These are phyloP conservation scores for Barbarea vulgaris DNA, from an alignment of 345 rosid genomes.

Conservation along the genomic window DNA sequence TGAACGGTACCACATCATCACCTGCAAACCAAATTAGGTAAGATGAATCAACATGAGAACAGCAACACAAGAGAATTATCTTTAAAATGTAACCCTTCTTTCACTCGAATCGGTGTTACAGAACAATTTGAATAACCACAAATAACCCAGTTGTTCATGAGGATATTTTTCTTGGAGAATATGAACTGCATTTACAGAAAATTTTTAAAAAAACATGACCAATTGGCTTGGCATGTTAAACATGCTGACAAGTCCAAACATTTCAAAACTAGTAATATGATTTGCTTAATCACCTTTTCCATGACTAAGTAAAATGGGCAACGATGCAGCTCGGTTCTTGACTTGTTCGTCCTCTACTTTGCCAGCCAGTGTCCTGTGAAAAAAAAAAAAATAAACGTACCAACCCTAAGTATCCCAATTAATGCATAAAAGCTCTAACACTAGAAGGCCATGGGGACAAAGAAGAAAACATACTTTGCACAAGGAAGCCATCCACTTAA, in stretches of 20 bases:
- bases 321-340: conserved; percentile 65
- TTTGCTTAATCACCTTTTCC: conserved; percentile 63
- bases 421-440: not conserved
- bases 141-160: not conserved
- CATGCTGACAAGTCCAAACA: conserved; percentile 1
- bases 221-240: not conserved
- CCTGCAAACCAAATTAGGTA: conserved; percentile 44
- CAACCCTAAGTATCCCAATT: not conserved
- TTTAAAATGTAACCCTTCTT: not conserved
- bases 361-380: conserved; percentile 59
- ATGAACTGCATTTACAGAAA: not conserved
- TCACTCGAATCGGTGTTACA: not conserved
- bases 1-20: conserved; percentile 88
- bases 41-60: conserved; percentile 12
- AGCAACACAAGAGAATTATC: not conserved
- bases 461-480: conserved; percentile 61
- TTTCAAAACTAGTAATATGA: not conserved
- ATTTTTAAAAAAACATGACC: no score
- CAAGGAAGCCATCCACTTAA: conserved; percentile 99
- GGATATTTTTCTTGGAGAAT: not conserved
- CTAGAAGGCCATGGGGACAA: not conserved
- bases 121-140: not conserved
- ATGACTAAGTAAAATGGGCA: conserved; percentile 85
- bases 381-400: conserved; percentile 2
- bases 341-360: conserved; percentile 60